Evolutionary conservation across 768 basidiomycete species (phyloP).

Genomic region (Dendrothele bispora): DNA sequence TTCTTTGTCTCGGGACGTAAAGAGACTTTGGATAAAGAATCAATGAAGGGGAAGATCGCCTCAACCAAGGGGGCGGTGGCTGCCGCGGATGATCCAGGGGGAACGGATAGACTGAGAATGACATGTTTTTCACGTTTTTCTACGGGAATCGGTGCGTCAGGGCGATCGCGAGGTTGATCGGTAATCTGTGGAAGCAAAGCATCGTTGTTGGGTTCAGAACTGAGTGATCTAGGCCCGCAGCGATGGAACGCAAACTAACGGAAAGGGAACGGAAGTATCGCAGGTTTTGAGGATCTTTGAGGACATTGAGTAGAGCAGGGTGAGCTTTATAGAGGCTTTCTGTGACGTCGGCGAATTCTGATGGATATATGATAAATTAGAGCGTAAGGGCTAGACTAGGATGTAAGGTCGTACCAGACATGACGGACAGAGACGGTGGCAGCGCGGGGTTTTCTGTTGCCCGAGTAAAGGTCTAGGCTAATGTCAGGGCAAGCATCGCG

Average conservation of each 20-base stretch:
- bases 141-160: conserved; percentile 47
- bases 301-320: conserved; percentile 50
- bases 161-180: conserved; percentile 80
- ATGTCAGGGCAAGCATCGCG: conserved; percentile 2
- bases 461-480: conserved; percentile 74
- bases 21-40: conserved; percentile 55
- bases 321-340: conserved; percentile 71
- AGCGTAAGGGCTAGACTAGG: background rate
- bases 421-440: conserved; percentile 64
- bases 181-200: conserved; percentile 68
- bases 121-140: conserved; percentile 69
- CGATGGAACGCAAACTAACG: conserved; percentile 39
- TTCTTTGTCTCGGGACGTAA: conserved; percentile 80
- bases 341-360: conserved; percentile 85
- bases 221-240: conserved; percentile 1
- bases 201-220: conserved; percentile 6
- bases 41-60: conserved; percentile 74
- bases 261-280: conserved; percentile 86
- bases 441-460: conserved; percentile 65
- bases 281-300: conserved; percentile 63
- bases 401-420: conserved; percentile 59
- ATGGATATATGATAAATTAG: conserved; percentile 4
- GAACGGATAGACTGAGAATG: conserved; percentile 63
- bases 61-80: conserved; percentile 62
- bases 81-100: conserved; percentile 44